Evolutionary conservation across 139 green algal genomes (phyloP).

Genomic region (Chlorella sp.): DNA sequence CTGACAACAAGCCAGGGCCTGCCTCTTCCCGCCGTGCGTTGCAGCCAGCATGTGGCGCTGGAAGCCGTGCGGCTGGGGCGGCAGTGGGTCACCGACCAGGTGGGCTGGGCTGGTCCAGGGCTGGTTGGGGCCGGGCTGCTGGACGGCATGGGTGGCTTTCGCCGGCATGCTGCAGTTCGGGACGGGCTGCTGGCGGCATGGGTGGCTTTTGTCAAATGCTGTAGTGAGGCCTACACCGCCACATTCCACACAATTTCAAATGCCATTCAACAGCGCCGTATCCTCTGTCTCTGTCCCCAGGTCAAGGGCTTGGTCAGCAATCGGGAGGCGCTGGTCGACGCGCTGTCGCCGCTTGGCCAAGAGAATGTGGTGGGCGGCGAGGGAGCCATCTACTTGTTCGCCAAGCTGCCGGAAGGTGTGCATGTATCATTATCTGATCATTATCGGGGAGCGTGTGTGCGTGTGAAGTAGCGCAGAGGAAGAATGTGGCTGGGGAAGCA

Average conservation of each 20-base stretch:
- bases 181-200: too few relatives aligned
- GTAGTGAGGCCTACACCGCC: too few relatives aligned
- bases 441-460: too few relatives aligned
- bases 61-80: conserved; percentile 59
- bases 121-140: too few relatives aligned
- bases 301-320: conserved; percentile 61
- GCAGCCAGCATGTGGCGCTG: conserved; percentile 78
- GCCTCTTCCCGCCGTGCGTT: conserved; percentile 20
- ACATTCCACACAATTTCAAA: too few relatives aligned
- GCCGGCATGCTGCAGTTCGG: too few relatives aligned
- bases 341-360: conserved; percentile 65
- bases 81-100: conserved; percentile 62
- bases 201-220: too few relatives aligned
- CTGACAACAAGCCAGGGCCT: background rate
- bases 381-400: conserved; percentile 95
- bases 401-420: conserved; percentile 70
- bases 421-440: background rate
- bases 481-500: too few relatives aligned
- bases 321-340: conserved; percentile 60
- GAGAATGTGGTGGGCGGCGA: conserved; percentile 70
- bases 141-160: too few relatives aligned
- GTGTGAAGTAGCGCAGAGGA: too few relatives aligned
- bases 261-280: too few relatives aligned
- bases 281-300: background rate
- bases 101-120: background rate